Conservation (phyloP, 371 early-diverging fungal species). For the Mortierella sp. region DNA sequence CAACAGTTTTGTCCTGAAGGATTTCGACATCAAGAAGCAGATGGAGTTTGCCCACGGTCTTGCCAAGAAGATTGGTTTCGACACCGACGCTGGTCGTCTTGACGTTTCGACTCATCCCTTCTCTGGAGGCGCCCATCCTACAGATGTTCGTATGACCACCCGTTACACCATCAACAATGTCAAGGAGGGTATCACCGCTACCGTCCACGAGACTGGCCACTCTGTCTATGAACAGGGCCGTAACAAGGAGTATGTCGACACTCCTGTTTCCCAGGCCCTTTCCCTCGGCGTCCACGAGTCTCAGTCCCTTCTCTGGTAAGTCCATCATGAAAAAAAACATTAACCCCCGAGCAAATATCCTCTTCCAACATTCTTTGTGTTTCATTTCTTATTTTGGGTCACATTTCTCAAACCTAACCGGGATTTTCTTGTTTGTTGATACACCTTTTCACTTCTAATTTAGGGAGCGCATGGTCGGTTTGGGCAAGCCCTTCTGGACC, state of each 20-base stretch:
- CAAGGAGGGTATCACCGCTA: slow-evolving; percentile 46
- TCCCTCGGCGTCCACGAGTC: slow-evolving; percentile 57
- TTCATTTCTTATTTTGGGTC: slow-evolving; percentile 9
- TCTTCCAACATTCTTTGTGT: not conserved
- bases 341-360: too few species aligned
- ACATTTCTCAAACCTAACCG: not conserved
- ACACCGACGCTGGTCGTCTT: slow-evolving; percentile 51
- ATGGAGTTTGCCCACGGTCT: slow-evolving; percentile 43
- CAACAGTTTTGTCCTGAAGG: slow-evolving; percentile 23
- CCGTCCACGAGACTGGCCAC: slow-evolving; percentile 59
- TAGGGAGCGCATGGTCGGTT: slow-evolving; percentile 59
- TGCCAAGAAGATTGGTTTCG: slow-evolving; percentile 58
- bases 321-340: slow-evolving; percentile 27
- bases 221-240: slow-evolving; percentile 59
- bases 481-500: slow-evolving; percentile 57
- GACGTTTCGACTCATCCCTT: slow-evolving; percentile 59
- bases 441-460: not conserved
- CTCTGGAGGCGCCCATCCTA: slow-evolving; percentile 39
- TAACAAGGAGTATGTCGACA: slow-evolving; percentile 33
- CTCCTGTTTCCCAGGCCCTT: slow-evolving; percentile 40
- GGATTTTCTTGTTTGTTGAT: not conserved
- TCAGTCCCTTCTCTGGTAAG: slow-evolving; percentile 57
- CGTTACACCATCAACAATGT: slow-evolving; percentile 45
- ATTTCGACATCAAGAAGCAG: slow-evolving; percentile 56
- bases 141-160: slow-evolving; percentile 59